Evolutionary conservation across 768 basidiomycete genomes (phyloP).

Genomic region (Kwoniella bestiolae): DNA sequence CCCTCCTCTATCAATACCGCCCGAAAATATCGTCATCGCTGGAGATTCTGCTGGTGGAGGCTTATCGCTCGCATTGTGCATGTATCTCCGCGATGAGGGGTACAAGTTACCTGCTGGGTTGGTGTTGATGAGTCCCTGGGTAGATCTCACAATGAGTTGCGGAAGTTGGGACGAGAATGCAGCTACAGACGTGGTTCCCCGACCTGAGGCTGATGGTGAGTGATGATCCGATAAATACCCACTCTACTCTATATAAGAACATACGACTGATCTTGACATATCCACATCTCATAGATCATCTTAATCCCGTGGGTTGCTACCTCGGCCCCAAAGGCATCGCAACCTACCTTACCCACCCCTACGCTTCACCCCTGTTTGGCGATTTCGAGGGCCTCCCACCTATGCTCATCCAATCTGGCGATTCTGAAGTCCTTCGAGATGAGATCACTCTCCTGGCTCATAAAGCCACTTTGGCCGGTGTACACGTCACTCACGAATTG

Average conservation of each 20-base stretch:
- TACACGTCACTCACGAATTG: conserved; percentile 81
- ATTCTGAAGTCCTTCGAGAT: conserved; percentile 92
- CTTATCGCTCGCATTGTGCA: conserved; percentile 76
- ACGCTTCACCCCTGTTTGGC: conserved; percentile 90
- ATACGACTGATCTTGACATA: not conserved
- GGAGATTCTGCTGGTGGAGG: conserved; percentile 97
- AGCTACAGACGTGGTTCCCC: conserved; percentile 55
- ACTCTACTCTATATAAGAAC: not conserved
- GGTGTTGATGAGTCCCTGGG: conserved; percentile 93
- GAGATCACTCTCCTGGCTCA: conserved; percentile 89
- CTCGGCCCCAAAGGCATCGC: conserved; percentile 70
- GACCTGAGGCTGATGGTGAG: conserved; percentile 55
- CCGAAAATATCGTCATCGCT: conserved; percentile 74
- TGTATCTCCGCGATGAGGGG: conserved; percentile 92
- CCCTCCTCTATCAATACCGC: conserved; percentile 79
- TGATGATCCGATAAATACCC: no score
- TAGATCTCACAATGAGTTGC: conserved; percentile 96
- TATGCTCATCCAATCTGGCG: conserved; percentile 86
- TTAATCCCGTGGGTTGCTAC: conserved; percentile 93
- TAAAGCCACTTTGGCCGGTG: conserved; percentile 85
- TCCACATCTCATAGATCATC: conserved; percentile 65
- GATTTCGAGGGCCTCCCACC: conserved; percentile 85
- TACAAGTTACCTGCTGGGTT: conserved; percentile 83
- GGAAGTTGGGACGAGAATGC: conserved; percentile 98
- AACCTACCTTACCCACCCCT: conserved; percentile 90